Base-by-base conservation (phyloP, 2,329 filamentous ascomycete genomes). In the Tolypocladium ovalisporum region DNA sequence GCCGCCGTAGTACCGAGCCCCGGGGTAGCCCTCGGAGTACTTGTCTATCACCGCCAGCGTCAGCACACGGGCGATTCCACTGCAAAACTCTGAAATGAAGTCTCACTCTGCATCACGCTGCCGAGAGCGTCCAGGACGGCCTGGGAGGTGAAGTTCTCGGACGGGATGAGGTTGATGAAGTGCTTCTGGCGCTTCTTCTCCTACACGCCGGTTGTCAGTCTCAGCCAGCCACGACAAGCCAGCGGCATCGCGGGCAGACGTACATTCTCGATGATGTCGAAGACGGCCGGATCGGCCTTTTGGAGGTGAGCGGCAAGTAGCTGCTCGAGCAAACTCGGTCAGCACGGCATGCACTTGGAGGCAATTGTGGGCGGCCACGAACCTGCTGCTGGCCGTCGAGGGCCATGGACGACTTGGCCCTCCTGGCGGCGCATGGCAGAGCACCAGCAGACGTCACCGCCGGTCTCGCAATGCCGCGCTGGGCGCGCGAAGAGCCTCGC, bases 11-110 rank as follows among this genome's bases (percentile, higher is more conserved):
- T 97, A 97, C 70, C 93, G 83, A 60, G 93, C 93, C 57, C 94
- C 94, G 36, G 93, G 94, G 68, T 99, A 99, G 55, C 94, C 94
- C 74, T 99, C 94, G 0, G 94, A 97, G 77, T 99, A 99, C 74
- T 99, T 97, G 76, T 97, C 89, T 88, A 67, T 61, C 60, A 57
- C 17, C 66, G 66, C 47, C 67, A 35, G 59, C 54, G 64, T 77
- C 61, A 74, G 68, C 62, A 51, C 24, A 32, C 36, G 17, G 24
- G 27, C 8, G 29, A 32, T 24, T 36, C 27, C 17, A 54, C 9
- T 64, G 64, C n/a, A 35, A 27, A 53, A 39, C 29, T 0, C n/a
- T 17, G 39, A 7, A 34, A 6, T 37, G 17, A 13, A 27, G 42
- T 59, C 82, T 64, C 77, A 92, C 89, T 96, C 73, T 96, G 91